Conservation (phyloP, 768 basidiomycete species). For the Infundibulicybe gibba region DNA sequence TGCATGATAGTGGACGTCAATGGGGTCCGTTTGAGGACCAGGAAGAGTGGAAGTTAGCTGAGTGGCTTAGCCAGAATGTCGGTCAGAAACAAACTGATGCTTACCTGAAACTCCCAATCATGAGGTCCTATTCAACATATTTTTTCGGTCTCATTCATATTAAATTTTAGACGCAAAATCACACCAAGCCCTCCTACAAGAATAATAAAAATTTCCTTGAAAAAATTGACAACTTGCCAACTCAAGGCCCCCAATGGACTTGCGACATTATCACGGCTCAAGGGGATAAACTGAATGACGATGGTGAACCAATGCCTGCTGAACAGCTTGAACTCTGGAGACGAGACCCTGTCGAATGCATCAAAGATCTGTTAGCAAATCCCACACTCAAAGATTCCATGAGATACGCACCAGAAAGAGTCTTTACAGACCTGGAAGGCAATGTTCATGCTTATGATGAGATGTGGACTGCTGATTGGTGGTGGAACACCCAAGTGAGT, state of each 20-base stretch:
- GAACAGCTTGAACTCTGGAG: constrained; percentile 23
- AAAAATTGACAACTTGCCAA: constrained; percentile 11
- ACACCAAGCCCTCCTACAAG: constrained; percentile 3
- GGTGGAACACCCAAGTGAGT: not conserved
- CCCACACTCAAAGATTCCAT: constrained; percentile 20
- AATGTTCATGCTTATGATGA: constrained; percentile 9
- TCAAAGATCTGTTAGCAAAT: constrained; percentile 22
- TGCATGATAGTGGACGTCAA: constrained; percentile 1
- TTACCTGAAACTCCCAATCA: constrained; percentile 23
- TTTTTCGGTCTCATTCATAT: not conserved
- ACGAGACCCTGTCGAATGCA: constrained; percentile 15
- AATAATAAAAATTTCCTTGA: constrained; percentile 8
- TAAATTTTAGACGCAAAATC: constrained; percentile 4
- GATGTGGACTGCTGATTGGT: constrained; percentile 6
- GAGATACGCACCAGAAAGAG: constrained; percentile 18
- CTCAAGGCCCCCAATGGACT: constrained; percentile 8
- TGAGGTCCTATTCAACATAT: constrained; percentile 9
- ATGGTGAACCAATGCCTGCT: constrained; percentile 2
- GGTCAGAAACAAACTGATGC: constrained; percentile 22
- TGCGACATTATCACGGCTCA: constrained; percentile 6
- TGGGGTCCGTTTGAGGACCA: constrained; percentile 19
- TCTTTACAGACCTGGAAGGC: constrained; percentile 17
- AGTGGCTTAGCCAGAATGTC: constrained; percentile 24
- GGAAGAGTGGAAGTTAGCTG: constrained; percentile 25
- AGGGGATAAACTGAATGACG: constrained; percentile 7